Base-by-base conservation (phyloP, 2,329 filamentous ascomycete species). In the Fusarium sp. region DNA sequence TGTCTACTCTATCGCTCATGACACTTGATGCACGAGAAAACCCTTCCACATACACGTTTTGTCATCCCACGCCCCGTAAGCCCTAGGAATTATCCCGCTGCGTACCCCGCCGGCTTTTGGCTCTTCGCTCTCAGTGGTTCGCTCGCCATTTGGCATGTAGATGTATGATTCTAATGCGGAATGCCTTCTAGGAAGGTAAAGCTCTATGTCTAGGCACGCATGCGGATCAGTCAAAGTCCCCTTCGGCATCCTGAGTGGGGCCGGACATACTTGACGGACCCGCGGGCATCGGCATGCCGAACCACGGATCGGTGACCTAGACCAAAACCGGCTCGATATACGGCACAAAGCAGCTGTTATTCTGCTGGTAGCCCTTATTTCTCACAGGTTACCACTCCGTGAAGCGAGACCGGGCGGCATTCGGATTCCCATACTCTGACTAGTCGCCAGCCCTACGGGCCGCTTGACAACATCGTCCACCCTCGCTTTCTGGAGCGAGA, bases 401-500 rank as follows among this genome's bases (percentile, higher is more conserved):
- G 59, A 62, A 6, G 74, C 77, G 17, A 74, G 67, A 1, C 82
- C 82, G 11, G 88, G 88, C 18, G 88, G 88, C 80, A 87, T 82
- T 45, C 88, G 82, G 61, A 90, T 89, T 1, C 84, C 85, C 69
- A 84, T 74, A 7, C 74, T 76, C 40, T 75, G 72, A 4, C 71
- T 69, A 18, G 64, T 70, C 9, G 57, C 71, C 13, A 58, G 52
- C 38, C 68, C 63, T 28, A 49, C 59, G 31, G 69, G 54, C 59
- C 69, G 74, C 66, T 72, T 75, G 43, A 78, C 75, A 34, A 75
- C 72, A 26, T 97, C 91, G 78, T 98, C 96, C 38, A 98, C 91
- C 72, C 90, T 90, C 54, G 92, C 91, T 79, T 91, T 92, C 55
- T 94, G 91, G 65, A 98, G 84, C 65, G 92, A 95, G 78, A 99